phyloP scores from a whole-genome alignment of 352 stramenopile genomes.

The Globisporangium iwayamae region DNA sequence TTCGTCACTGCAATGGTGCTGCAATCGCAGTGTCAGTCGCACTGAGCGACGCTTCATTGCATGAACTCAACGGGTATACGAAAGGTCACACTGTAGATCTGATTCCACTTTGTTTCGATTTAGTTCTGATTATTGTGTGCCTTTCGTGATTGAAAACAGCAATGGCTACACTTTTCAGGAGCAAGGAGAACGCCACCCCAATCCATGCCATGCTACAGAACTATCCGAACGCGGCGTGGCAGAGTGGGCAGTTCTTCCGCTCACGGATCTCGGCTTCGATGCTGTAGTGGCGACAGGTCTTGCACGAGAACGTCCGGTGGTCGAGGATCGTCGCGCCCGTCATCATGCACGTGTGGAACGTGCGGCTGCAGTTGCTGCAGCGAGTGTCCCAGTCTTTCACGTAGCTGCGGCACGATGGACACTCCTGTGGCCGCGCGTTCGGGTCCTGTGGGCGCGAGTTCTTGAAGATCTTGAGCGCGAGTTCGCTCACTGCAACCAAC shows the following conservation, averaged over 20 bases:
- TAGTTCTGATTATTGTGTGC: not conserved
- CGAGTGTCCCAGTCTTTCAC: constrained; percentile 86
- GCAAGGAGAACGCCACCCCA: too few relatives aligned
- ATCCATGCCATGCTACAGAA: too few relatives aligned
- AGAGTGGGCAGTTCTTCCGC: constrained; percentile 86
- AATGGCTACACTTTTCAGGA: constrained; percentile 1
- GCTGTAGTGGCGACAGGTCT: constrained; percentile 82
- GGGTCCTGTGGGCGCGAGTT: constrained; percentile 72
- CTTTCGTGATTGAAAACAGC: not conserved
- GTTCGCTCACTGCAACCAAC: constrained; percentile 48
- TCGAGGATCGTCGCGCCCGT: constrained; percentile 72
- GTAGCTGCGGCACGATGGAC: constrained; percentile 71
- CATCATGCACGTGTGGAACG: constrained; percentile 77
- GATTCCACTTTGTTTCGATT: not conserved
- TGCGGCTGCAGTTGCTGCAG: constrained; percentile 73
- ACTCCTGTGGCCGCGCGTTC: constrained; percentile 73
- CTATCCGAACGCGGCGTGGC: constrained; percentile 60
- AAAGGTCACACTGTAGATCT: not conserved
- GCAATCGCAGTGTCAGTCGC: not conserved
- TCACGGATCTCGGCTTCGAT: constrained; percentile 84
- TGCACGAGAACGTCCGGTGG: constrained; percentile 76
- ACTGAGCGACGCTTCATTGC: constrained; percentile 12
- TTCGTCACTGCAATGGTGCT: not conserved
- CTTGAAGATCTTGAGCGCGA: constrained; percentile 88
- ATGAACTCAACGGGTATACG: not conserved